Evolutionary conservation across 495 filamentous ascomycete species (phyloP).

Genomic region (Aspergillus sclerotioniger): DNA sequence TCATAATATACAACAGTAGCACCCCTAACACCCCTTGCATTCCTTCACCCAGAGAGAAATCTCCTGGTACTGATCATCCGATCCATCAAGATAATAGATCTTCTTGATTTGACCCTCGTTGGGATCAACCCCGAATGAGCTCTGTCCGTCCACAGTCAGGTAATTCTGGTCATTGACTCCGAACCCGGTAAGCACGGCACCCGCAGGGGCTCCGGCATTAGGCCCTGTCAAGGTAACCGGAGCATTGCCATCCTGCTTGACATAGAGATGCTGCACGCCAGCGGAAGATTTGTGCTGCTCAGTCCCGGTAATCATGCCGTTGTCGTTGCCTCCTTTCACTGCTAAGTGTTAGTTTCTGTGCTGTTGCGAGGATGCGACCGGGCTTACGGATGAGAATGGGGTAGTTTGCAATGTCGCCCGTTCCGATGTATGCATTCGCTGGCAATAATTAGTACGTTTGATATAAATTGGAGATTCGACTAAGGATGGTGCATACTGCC

Average conservation of each 20-base stretch:
- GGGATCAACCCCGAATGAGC: no score
- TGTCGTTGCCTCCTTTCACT: slow-evolving; percentile 2
- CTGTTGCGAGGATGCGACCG: background rate
- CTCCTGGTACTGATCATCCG: no score
- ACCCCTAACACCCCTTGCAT: no score
- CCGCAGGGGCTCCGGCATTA: no score
- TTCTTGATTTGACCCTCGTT: no score
- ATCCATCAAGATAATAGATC: no score
- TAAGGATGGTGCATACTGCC: background rate
- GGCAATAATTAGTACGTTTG: background rate
- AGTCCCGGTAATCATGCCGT: background rate
- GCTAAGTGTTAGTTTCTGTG: background rate
- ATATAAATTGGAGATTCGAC: background rate
- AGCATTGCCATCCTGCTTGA: background rate
- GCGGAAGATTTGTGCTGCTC: background rate
- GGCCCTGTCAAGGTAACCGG: background rate
- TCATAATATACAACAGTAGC: no score
- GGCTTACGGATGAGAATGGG: slow-evolving; percentile 2
- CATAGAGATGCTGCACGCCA: slow-evolving; percentile 1
- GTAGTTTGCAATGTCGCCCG: background rate
- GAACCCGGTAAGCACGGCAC: no score
- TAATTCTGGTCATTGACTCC: no score
- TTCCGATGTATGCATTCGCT: background rate
- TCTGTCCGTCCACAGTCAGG: no score
- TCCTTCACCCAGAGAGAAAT: no score